Conservation (phyloP, 2,329 filamentous ascomycete species). For the Ophiognomonia clavigignenti-juglandacearum region DNA sequence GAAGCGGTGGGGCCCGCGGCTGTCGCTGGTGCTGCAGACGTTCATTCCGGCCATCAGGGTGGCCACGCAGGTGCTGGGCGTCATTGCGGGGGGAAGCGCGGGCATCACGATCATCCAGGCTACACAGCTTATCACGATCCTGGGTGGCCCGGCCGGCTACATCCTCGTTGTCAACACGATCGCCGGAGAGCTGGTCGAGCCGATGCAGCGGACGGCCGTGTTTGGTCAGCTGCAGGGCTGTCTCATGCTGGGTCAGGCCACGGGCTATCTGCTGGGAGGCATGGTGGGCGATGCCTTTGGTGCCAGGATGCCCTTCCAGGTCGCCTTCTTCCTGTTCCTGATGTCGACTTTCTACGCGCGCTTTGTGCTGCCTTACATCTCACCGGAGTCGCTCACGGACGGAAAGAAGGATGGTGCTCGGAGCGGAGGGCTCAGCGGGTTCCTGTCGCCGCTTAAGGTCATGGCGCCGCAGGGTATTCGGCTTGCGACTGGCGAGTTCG, state of each 20-base stretch:
- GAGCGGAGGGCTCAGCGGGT: constrained; percentile 42
- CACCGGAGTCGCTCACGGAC: constrained; percentile 33
- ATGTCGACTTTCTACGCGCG: constrained; percentile 36
- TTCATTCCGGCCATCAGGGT: constrained; percentile 61
- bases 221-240: constrained; percentile 63
- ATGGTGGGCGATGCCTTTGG: constrained; percentile 59
- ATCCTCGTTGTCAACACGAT: constrained; percentile 65
- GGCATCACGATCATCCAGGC: constrained; percentile 66
- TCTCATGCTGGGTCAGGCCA: constrained; percentile 61
- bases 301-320: constrained; percentile 60
- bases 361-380: constrained; percentile 44
- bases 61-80: constrained; percentile 58
- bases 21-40: constrained; percentile 58
- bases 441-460: constrained; percentile 58
- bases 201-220: constrained; percentile 55
- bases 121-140: constrained; percentile 62
- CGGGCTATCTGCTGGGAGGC: constrained; percentile 61
- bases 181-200: constrained; percentile 59
- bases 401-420: constrained; percentile 24
- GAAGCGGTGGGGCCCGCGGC: constrained; percentile 60
- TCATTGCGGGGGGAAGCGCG: constrained; percentile 51
- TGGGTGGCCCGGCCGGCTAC: constrained; percentile 66
- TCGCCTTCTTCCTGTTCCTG: constrained; percentile 55
- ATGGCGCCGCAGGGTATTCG: constrained; percentile 52
- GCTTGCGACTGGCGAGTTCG: constrained; percentile 40